These are phyloP conservation scores for Acrodontium crateriforme DNA, from an alignment of 2,329 filamentous ascomycete genomes.

Conservation along the genomic window DNA sequence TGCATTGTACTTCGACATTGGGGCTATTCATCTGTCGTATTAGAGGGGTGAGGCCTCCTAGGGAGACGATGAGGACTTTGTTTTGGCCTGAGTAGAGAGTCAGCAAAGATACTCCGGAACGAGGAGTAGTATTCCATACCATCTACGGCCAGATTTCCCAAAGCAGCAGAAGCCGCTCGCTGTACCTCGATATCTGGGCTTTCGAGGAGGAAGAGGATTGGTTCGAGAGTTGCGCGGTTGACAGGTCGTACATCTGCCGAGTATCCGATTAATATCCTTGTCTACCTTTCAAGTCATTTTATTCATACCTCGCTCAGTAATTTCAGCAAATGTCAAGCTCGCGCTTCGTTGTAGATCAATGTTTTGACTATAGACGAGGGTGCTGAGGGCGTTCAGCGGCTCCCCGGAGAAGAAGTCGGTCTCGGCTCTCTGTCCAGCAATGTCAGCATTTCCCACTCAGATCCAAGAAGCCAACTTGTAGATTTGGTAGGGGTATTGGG, in stretches of 20 bases:
- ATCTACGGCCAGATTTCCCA: conserved; percentile 94
- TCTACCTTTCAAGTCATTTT: neutral
- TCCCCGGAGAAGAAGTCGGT: conserved; percentile 98
- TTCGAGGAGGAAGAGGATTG: conserved; percentile 87
- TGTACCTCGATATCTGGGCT: conserved; percentile 96
- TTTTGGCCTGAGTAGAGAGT: conserved; percentile 61
- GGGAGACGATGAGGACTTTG: conserved; percentile 88
- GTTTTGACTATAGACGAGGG: conserved; percentile 95
- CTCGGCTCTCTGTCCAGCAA: conserved; percentile 58
- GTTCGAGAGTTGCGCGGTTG: conserved; percentile 84
- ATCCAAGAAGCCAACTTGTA: neutral
- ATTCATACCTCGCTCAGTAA: conserved; percentile 78
- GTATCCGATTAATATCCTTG: conserved; percentile 1
- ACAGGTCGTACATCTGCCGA: conserved; percentile 83
- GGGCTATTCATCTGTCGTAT: conserved; percentile 97
- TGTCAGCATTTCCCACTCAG: conserved; percentile 8
- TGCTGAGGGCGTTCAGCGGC: conserved; percentile 83
- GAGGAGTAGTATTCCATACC: conserved; percentile 55
- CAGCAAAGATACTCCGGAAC: conserved; percentile 78
- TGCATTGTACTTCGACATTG: conserved; percentile 98
- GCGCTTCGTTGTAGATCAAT: conserved; percentile 95
- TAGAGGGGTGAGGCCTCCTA: conserved; percentile 78
- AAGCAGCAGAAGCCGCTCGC: conserved; percentile 83
- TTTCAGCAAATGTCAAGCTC: conserved; percentile 96
- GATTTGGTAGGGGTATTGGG: conserved; percentile 11